Base-by-base conservation (phyloP, 192 early-diverging fungal species). In the Backusella circina region DNA sequence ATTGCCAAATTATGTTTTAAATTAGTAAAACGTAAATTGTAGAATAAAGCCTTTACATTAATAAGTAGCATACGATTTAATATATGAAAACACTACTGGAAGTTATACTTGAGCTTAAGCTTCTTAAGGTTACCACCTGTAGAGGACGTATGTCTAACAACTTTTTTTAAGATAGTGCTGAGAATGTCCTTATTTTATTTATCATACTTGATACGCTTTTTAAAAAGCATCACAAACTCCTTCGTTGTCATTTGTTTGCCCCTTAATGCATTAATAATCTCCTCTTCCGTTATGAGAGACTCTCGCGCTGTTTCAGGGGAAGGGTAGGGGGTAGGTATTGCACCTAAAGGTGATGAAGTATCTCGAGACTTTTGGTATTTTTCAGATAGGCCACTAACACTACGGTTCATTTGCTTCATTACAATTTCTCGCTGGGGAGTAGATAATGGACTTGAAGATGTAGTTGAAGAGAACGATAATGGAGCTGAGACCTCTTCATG, bases 211-310 rank as follows among this genome's bases (percentile, higher is more conserved):
- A 93, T 85, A 73, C 91, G 88, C 70, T 81, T 86, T 44, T 87
- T 85, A 73, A 93, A 84, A 8, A 79, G 81, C 36, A 79, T 77
- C 44, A 93, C 86, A 21, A 92, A 83, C 32, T 90, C 89, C 75
- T 88, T 88, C 35, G 91, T 89, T 4, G 87, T 88, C 79, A 88
- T 81, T 16, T 84, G 78, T 33, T 80, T 85, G 36, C 79, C 87
- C 61, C 90, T 86, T 36, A 91, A 54, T 8, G 85, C 80, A 13
- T 70, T 57, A 21, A 92, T 82, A 2, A 92, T 89, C 73, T 93
- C 92, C 28, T 84, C 82, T 71, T 91, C 90, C 21, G 89, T 91
- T 37, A 93, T 91, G 9, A 91, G 70, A 36, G n/a, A n/a, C n/a
- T n/a, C n/a, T n/a, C 79, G 70, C 0, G 9, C 13, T 23, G 21